Evolutionary conservation across 441 rosid species (phyloP).

Genomic region (Pelargonium fulgidum): DNA sequence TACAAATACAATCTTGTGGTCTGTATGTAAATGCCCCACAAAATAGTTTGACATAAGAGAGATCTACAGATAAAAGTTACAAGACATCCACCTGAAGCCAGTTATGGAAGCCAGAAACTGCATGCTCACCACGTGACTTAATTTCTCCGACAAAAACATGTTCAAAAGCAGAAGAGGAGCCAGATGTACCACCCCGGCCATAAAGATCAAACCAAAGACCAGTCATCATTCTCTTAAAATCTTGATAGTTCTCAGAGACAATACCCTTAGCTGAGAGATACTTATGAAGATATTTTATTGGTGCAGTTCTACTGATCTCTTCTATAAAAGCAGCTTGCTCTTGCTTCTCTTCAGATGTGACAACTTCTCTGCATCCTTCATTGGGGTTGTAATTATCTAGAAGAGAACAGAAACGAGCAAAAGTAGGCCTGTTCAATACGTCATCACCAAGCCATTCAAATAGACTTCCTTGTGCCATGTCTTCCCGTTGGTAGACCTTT

Average conservation of each 20-base stretch:
- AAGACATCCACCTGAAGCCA: constrained; percentile 77
- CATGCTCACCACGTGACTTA: constrained; percentile 56
- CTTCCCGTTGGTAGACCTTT: constrained; percentile 58
- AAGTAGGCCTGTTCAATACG: constrained; percentile 59
- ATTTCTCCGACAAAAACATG: constrained; percentile 97
- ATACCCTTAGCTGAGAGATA: constrained; percentile 53
- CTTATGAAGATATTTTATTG: constrained; percentile 71
- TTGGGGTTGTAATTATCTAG: constrained; percentile 88
- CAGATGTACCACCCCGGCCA: constrained; percentile 73
- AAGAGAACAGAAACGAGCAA: constrained; percentile 78
- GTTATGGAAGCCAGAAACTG: constrained; percentile 91
- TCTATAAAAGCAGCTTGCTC: constrained; percentile 87
- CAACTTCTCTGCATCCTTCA: constrained; percentile 64
- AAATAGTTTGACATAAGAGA: neutral
- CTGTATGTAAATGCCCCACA: neutral
- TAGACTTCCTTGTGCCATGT: constrained; percentile 69
- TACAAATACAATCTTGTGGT: neutral
- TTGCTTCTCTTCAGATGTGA: constrained; percentile 78
- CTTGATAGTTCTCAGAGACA: constrained; percentile 50
- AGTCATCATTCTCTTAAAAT: constrained; percentile 62
- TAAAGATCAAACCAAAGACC: constrained; percentile 80
- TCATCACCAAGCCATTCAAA: constrained; percentile 63
- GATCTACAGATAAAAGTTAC: neutral
- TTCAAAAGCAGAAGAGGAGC: constrained; percentile 89
- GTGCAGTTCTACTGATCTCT: constrained; percentile 86